Evolutionary conservation across 1,139 yeast species (phyloP).

Genomic region (Pichia sp.): DNA sequence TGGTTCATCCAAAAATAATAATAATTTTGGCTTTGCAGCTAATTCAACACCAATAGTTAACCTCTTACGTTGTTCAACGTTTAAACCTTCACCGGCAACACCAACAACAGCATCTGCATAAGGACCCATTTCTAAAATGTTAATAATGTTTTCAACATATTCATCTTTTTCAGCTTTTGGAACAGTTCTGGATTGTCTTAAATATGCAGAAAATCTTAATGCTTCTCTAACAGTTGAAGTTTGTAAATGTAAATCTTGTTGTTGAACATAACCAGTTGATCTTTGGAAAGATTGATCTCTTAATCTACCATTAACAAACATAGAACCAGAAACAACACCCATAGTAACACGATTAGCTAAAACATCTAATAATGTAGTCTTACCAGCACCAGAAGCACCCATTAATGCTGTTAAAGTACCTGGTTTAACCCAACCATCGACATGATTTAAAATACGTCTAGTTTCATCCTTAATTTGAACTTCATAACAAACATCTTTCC

Average conservation of each 20-base stretch:
- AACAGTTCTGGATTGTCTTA: slow-evolving; percentile 50
- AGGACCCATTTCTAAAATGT: slow-evolving; percentile 50
- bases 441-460: slow-evolving; percentile 46
- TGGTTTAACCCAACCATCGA: slow-evolving; percentile 62
- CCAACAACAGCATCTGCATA: slow-evolving; percentile 66
- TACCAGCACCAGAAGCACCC: slow-evolving; percentile 73
- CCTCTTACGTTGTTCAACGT: slow-evolving; percentile 62
- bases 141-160: slow-evolving; percentile 55
- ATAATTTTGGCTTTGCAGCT: slow-evolving; percentile 48
- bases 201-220: slow-evolving; percentile 52
- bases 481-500: slow-evolving; percentile 40
- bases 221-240: slow-evolving; percentile 58
- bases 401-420: slow-evolving; percentile 59
- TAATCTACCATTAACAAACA: slow-evolving; percentile 53
- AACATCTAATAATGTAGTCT: slow-evolving; percentile 55
- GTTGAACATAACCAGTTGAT: slow-evolving; percentile 62
- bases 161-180: slow-evolving; percentile 45
- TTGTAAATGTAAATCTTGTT: slow-evolving; percentile 57
- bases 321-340: slow-evolving; percentile 60
- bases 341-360: slow-evolving; percentile 53
- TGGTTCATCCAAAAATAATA: slow-evolving; percentile 52
- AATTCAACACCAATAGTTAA: slow-evolving; percentile 60
- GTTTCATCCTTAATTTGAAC: slow-evolving; percentile 39
- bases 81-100: slow-evolving; percentile 51
- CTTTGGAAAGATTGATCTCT: slow-evolving; percentile 50